Evolutionary conservation across 2,329 filamentous ascomycete species (phyloP).

Genomic region (Penicillium sp.): DNA sequence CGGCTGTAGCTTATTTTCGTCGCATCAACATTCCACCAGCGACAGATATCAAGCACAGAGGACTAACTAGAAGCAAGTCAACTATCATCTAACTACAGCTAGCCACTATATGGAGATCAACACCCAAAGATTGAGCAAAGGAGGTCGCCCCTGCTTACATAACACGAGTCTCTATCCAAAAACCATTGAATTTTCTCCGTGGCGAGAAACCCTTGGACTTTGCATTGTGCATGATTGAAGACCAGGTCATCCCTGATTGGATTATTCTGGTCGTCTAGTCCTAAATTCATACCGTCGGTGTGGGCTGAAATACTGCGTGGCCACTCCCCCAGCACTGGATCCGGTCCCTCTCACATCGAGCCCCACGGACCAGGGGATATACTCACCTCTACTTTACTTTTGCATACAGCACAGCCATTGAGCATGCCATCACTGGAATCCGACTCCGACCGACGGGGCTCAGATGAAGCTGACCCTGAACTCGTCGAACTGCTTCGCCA

Average conservation of each 20-base stretch:
- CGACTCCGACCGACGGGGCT: constrained; percentile 64
- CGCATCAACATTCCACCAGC: no score
- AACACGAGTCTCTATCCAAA: constrained; percentile 10
- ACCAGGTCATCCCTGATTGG: not conserved
- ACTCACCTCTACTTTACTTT: not conserved
- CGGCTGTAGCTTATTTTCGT: no score
- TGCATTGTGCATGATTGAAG: not conserved
- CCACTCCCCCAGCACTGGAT: constrained; percentile 1
- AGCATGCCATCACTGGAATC: constrained; percentile 24
- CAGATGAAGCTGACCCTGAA: constrained; percentile 80
- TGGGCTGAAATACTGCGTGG: not conserved
- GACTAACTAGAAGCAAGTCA: no score
- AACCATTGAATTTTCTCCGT: constrained; percentile 16
- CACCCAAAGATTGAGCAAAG: not conserved
- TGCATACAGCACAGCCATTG: not conserved
- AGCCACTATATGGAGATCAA: not conserved
- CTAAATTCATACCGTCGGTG: not conserved
- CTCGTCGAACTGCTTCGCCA: constrained; percentile 80
- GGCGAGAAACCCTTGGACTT: constrained; percentile 7
- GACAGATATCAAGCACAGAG: no score
- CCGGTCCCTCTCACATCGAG: constrained; percentile 2
- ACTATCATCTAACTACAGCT: no score
- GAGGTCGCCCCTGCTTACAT: constrained; percentile 9
- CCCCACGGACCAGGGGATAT: constrained; percentile 7
- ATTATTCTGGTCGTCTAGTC: not conserved